Base-by-base conservation (phyloP, 2,329 filamentous ascomycete species). In the Botryotinia calthae region DNA sequence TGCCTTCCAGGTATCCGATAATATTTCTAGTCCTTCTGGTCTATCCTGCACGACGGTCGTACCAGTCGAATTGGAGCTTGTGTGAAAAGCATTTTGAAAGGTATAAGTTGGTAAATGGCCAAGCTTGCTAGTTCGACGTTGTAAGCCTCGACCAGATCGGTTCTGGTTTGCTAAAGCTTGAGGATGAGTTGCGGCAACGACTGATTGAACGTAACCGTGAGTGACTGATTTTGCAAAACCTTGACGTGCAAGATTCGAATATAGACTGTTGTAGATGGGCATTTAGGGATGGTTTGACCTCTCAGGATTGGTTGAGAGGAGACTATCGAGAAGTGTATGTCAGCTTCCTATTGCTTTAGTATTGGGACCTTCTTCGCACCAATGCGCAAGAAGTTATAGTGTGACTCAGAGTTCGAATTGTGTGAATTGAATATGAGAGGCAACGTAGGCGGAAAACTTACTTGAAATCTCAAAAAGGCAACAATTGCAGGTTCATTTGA, bases 201-300 rank as follows among this genome's bases (percentile, higher is more conserved):
- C 92, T 76, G 95, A 97, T 83, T 98, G 95, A 79, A 95, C 95
- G 88, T 98, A 98, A 85, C 95, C 95, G 89, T 98, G 94, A 83
- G 94, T 95, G 83, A 98, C 92, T 81, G 95, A 94, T 87, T 98
- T 98, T 82, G 93, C 91, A 85, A 98, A 92, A 91, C 93, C 95
- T 88, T 95, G 93, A 87, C 96, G 95, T 90, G 97, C 94, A 87
- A 98, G 93, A 87, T 88, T 91, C 85, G 89, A 87, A 84, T 90
- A 90, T 77, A 91, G 85, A 81, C 87, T 88, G 76, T 88, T 90
- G 83, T 90, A 90, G 81, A 90, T 89, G 84, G 89, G 89, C 95
- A 98, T 98, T 97, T 97, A 97, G 93, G 89, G 83, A 88, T 85
- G 82, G 84, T 84, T 76, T 82, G 85, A 84, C 87, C 88, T 88